Evolutionary conservation across 441 rosid species (phyloP).

Genomic region (Eutrema salsugineum): DNA sequence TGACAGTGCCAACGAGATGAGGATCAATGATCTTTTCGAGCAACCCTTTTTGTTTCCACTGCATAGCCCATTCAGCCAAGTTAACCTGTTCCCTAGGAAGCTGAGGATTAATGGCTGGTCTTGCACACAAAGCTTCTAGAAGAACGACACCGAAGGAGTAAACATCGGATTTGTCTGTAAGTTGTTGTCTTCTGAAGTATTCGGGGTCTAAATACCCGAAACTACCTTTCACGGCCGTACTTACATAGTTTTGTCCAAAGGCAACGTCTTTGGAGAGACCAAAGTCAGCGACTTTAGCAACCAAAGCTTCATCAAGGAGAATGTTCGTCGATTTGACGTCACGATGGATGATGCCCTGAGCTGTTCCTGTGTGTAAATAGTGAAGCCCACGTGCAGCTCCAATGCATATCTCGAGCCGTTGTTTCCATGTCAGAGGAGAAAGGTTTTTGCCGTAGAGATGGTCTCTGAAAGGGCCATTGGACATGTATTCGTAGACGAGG

Average conservation of each 20-base stretch:
- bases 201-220: conserved; percentile 31
- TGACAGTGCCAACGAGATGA: conserved; percentile 3
- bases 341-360: conserved; percentile 25
- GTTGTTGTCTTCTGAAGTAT: conserved; percentile 29
- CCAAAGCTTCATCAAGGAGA: conserved; percentile 19
- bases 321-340: conserved; percentile 27
- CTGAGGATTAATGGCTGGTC: conserved; percentile 24
- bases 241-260: conserved; percentile 18
- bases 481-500: conserved; percentile 38
- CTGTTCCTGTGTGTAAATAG: conserved; percentile 29
- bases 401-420: conserved; percentile 31
- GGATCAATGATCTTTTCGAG: conserved; percentile 24
- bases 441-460: conserved; percentile 23
- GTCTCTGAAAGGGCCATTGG: conserved; percentile 28
- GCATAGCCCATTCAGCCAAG: conserved; percentile 29
- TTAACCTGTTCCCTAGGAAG: conserved; percentile 27
- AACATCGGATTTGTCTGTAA: conserved; percentile 28
- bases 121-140: conserved; percentile 21
- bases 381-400: conserved; percentile 32
- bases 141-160: conserved; percentile 30
- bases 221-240: conserved; percentile 29
- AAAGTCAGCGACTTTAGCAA: conserved; percentile 29
- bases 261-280: conserved; percentile 28
- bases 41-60: conserved; percentile 24
- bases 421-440: conserved; percentile 32